These are phyloP conservation scores for Candida tropicalis DNA, from an alignment of 1,139 yeast genomes.

Conservation along the genomic window DNA sequence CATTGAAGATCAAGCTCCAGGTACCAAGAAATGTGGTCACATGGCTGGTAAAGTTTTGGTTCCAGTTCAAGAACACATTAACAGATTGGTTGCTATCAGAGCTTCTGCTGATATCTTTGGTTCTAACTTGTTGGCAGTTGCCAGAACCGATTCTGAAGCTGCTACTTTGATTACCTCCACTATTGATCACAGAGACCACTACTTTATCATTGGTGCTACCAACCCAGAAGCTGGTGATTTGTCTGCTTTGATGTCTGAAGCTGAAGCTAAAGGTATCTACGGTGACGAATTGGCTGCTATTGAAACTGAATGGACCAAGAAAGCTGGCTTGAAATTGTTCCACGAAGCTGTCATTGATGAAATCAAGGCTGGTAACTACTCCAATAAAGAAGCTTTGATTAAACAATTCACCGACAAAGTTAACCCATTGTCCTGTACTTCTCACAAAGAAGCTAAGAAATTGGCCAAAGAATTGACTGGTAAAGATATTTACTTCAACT, in stretches of 20 bases:
- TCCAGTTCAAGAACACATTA: slow-evolving; percentile 96
- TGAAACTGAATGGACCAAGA: slow-evolving; percentile 81
- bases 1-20: slow-evolving; percentile 98
- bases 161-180: slow-evolving; percentile 93
- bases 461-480: slow-evolving; percentile 80
- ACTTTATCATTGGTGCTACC: slow-evolving; percentile 87
- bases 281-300: slow-evolving; percentile 72
- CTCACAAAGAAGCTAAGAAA: slow-evolving; percentile 79
- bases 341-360: slow-evolving; percentile 90
- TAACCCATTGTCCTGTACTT: slow-evolving; percentile 72
- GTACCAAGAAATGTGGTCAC: slow-evolving; percentile 97
- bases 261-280: slow-evolving; percentile 71
- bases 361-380: slow-evolving; percentile 61
- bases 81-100: slow-evolving; percentile 90
- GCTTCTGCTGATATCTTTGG: slow-evolving; percentile 95
- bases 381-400: slow-evolving; percentile 69
- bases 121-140: slow-evolving; percentile 81
- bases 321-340: slow-evolving; percentile 87
- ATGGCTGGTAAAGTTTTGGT: slow-evolving; percentile 99
- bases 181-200: slow-evolving; percentile 93
- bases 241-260: slow-evolving; percentile 77
- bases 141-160: slow-evolving; percentile 97
- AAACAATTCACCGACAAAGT: slow-evolving; percentile 68
- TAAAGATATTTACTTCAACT: slow-evolving; percentile 84
- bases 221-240: slow-evolving; percentile 78